Percentiles rank a stretch among this genome's conserved stretches.
phyloP scores from a whole-genome alignment of 2,329 filamentous ascomycete species.

The Ceratocystis ficicola region DNA sequence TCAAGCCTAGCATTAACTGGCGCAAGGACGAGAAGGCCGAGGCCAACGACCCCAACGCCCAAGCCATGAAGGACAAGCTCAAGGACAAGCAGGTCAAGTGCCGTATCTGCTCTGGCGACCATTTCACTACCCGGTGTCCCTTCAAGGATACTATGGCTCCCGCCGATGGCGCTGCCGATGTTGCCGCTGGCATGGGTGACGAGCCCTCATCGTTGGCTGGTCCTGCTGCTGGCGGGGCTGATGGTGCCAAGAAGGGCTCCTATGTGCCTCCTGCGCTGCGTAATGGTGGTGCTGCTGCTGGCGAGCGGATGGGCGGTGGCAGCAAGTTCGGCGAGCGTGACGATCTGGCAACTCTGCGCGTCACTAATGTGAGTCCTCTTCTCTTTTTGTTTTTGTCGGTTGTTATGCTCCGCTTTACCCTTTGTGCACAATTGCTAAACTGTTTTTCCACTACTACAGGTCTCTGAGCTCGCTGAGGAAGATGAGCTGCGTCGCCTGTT shows the following conservation, averaged over 20 bases:
- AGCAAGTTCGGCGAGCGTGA: constrained; percentile 89
- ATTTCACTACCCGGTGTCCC: constrained; percentile 97
- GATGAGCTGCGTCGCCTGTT: constrained; percentile 94
- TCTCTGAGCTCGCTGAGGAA: constrained; percentile 95
- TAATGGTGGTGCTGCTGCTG: constrained; percentile 49
- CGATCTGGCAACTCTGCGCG: constrained; percentile 87
- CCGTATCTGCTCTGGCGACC: constrained; percentile 95
- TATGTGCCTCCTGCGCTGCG: constrained; percentile 93
- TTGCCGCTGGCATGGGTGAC: constrained; percentile 44
- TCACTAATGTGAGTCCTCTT: constrained; percentile 72
- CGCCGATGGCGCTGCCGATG: constrained; percentile 48
- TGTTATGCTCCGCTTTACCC: neutral
- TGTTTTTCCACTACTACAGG: constrained; percentile 37
- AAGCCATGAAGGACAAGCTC: constrained; percentile 66
- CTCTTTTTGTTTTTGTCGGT: neutral
- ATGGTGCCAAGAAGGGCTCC: constrained; percentile 58
- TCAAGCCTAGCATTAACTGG: constrained; percentile 88
- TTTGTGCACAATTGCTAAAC: neutral
- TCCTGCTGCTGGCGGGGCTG: constrained; percentile 40
- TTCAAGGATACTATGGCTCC: constrained; percentile 99
- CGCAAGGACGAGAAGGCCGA: constrained; percentile 78
- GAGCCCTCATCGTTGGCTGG: constrained; percentile 28
- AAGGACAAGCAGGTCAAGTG: constrained; percentile 99
- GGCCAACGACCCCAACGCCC: constrained; percentile 58
- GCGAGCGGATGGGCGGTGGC: constrained; percentile 61